Conservation (phyloP, 345 rosid species). For the Reutealis trisperma region DNA sequence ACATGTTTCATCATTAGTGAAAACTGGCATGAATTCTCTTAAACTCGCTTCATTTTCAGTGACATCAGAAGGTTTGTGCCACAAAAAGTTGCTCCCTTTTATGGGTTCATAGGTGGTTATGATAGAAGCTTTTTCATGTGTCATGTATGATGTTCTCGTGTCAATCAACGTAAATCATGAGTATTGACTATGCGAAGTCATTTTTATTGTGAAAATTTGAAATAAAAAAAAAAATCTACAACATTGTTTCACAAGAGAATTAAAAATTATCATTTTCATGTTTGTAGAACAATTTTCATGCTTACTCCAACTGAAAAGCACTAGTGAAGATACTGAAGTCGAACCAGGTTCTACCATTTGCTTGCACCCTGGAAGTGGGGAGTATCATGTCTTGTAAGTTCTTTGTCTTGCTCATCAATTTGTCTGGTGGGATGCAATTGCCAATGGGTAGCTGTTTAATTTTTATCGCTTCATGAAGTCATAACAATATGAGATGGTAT, state of each 20-base stretch:
- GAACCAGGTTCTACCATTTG: conserved; percentile 61
- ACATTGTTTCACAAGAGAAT: background rate
- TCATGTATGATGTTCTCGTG: no score
- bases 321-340: conserved; percentile 56
- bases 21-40: conserved; percentile 75
- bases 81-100: background rate
- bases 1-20: conserved; percentile 81
- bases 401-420: conserved; percentile 11
- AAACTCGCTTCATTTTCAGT: conserved; percentile 62
- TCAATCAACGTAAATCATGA: background rate
- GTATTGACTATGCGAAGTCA: background rate
- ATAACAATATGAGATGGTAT: conserved; percentile 1
- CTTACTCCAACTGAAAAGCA: conserved; percentile 76
- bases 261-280: conserved; percentile 1
- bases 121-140: background rate
- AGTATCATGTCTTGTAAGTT: conserved; percentile 87
- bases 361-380: conserved; percentile 86
- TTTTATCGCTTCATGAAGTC: background rate
- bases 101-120: background rate
- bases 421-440: background rate
- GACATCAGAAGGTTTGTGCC: conserved; percentile 68
- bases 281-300: conserved; percentile 72
- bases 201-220: background rate
- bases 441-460: background rate
- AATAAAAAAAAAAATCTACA: background rate